A percentile compares a stretch with the other conserved stretches of the same genome.
Evolutionary conservation across 257 asterid genomes (phyloP).

Genomic region (Thymus mandschuricus): DNA sequence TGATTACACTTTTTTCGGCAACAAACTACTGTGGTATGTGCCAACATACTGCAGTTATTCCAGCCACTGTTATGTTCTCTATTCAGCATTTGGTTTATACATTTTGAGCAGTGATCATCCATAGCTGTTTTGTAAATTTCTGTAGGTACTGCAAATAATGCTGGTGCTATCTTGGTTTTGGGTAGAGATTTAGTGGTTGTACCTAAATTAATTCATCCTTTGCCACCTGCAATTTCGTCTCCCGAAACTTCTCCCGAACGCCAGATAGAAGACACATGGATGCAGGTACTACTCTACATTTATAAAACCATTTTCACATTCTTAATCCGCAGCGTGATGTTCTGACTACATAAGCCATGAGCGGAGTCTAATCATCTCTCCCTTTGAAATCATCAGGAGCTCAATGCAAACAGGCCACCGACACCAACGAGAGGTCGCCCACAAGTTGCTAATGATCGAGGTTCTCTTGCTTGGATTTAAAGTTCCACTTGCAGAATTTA

Average conservation of each 20-base stretch:
- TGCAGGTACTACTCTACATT: slow-evolving; percentile 70
- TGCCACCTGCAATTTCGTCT: slow-evolving; percentile 89
- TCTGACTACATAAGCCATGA: background rate
- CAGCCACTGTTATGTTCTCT: background rate
- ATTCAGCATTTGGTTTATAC: slow-evolving; percentile 6
- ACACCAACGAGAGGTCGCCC: slow-evolving; percentile 99
- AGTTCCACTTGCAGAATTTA: slow-evolving; percentile 44
- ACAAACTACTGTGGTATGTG: slow-evolving; percentile 96
- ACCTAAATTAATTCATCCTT: slow-evolving; percentile 90
- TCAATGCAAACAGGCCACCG: slow-evolving; percentile 95
- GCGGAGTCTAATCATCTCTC: slow-evolving; percentile 20
- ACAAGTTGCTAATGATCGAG: slow-evolving; percentile 84
- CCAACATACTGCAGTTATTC: background rate
- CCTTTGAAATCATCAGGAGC: slow-evolving; percentile 62
- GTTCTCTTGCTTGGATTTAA: slow-evolving; percentile 95
- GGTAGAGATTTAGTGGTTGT: slow-evolving; percentile 99
- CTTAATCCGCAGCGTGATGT: slow-evolving; percentile 10
- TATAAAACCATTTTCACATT: background rate
- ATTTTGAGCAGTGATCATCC: no score
- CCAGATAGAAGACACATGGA: slow-evolving; percentile 90
- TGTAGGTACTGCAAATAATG: slow-evolving; percentile 94
- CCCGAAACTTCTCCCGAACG: slow-evolving; percentile 91
- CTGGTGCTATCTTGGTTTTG: slow-evolving; percentile 97
- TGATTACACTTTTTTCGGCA: slow-evolving; percentile 95
- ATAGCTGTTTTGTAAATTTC: background rate